phyloP scores from a whole-genome alignment of 1,284 basidiomycete genomes.

The Gomphus sp. region DNA sequence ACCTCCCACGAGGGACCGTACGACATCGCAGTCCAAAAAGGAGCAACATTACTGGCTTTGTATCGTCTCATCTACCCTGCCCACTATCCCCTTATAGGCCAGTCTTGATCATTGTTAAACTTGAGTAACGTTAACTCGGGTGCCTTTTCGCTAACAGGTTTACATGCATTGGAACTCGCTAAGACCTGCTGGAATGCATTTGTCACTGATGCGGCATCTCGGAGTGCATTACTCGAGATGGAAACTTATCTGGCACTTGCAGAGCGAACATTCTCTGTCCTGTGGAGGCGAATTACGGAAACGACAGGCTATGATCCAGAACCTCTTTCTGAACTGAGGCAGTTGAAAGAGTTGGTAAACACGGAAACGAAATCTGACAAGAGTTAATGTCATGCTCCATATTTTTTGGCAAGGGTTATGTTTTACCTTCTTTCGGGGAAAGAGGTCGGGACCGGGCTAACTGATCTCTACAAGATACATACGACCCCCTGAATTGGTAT shows the following conservation, averaged over 20 bases:
- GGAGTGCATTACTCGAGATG: neutral
- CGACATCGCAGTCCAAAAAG: conserved; percentile 40
- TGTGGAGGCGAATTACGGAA: neutral
- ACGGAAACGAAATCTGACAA: neutral
- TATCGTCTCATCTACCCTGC: conserved; percentile 60
- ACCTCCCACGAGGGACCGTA: conserved; percentile 56
- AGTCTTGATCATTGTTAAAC: conserved; percentile 16
- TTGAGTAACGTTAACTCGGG: neutral
- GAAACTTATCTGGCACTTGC: neutral
- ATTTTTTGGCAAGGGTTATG: neutral
- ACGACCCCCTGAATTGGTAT: too few relatives aligned
- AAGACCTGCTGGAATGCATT: conserved; percentile 65
- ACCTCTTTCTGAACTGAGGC: neutral
- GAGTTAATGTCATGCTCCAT: neutral
- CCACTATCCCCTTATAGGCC: conserved; percentile 72
- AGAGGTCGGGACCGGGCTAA: too few relatives aligned
- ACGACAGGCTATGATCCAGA: neutral
- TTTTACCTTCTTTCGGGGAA: neutral
- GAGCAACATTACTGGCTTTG: conserved; percentile 48
- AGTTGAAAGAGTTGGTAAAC: neutral
- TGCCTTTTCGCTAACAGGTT: conserved; percentile 31
- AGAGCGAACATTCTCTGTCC: neutral
- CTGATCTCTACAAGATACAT: too few relatives aligned
- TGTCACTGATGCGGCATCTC: conserved; percentile 16
- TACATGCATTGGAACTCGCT: conserved; percentile 64